Evolutionary conservation across 2,329 filamentous ascomycete species (phyloP).

Genomic region (Sclerotinia nivalis): DNA sequence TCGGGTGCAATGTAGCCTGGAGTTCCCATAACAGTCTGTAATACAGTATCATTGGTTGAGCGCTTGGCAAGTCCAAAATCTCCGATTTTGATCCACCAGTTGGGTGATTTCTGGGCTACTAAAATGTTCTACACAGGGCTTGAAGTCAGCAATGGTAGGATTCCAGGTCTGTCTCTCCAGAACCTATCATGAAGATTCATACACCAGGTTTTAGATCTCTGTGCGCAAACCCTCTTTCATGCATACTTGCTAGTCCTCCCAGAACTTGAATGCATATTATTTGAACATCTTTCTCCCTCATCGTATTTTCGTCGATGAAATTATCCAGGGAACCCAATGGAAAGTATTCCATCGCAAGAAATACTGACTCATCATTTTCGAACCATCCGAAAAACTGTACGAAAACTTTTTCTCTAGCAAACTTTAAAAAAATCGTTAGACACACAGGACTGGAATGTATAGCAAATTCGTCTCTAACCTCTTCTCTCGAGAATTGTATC

Average conservation of each 20-base stretch:
- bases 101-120: slow-evolving; percentile 7
- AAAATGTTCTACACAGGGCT: slow-evolving; percentile 22
- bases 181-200: background rate
- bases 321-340: slow-evolving; percentile 22
- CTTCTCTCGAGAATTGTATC: too few species aligned
- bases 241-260: background rate
- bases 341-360: slow-evolving; percentile 8
- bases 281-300: background rate
- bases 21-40: slow-evolving; percentile 23
- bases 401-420: too few species aligned
- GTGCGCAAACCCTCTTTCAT: background rate
- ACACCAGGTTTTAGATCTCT: slow-evolving; percentile 25
- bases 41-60: slow-evolving; percentile 3
- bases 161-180: too few species aligned
- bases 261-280: background rate
- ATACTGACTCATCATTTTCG: background rate
- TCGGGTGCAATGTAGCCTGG: slow-evolving; percentile 31
- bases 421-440: too few species aligned
- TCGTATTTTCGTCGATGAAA: background rate
- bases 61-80: slow-evolving; percentile 46
- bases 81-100: slow-evolving; percentile 45
- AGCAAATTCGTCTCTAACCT: too few species aligned
- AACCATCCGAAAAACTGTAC: background rate
- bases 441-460: too few species aligned
- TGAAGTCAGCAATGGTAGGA: too few species aligned